phyloP scores from a whole-genome alignment of 345 rosid genomes.

The Heritiera fomes region DNA sequence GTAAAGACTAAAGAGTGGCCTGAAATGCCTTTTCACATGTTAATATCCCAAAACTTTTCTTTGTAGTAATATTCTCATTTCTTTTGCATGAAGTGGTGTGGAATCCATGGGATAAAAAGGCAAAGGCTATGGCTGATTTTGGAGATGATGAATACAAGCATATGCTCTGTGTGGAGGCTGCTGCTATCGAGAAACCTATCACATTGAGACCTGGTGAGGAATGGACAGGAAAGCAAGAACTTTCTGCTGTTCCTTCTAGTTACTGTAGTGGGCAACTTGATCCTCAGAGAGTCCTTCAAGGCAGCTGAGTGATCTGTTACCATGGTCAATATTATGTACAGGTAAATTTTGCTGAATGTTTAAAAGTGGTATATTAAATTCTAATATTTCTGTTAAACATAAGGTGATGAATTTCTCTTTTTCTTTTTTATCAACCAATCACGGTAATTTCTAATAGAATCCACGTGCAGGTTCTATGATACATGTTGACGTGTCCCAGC shows the following conservation, averaged over 20 bases:
- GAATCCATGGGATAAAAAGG: constrained; percentile 98
- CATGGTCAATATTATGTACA: constrained; percentile 34
- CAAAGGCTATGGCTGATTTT: constrained; percentile 81
- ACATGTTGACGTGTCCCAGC: background rate
- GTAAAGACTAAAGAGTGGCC: background rate
- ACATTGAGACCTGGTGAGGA: constrained; percentile 92
- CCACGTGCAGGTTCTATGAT: background rate
- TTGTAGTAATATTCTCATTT: background rate
- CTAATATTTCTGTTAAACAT: background rate
- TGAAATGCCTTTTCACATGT: background rate
- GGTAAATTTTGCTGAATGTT: constrained; percentile 33
- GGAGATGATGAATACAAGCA: constrained; percentile 95
- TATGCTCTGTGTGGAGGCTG: constrained; percentile 96
- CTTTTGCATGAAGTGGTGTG: constrained; percentile 68
- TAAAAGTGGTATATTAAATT: background rate
- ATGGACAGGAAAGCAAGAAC: constrained; percentile 91
- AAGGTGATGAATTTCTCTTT: background rate
- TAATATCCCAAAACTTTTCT: background rate
- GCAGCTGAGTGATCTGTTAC: constrained; percentile 39
- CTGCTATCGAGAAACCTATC: constrained; percentile 76
- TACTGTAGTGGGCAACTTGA: constrained; percentile 97
- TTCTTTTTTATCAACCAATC: background rate
- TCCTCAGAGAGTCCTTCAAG: constrained; percentile 69
- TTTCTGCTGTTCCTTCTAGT: constrained; percentile 89
- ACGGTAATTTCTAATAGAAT: background rate